Evolutionary conservation across 192 early-diverging fungal species (phyloP).

Genomic region (Backusella parvicylindrica): DNA sequence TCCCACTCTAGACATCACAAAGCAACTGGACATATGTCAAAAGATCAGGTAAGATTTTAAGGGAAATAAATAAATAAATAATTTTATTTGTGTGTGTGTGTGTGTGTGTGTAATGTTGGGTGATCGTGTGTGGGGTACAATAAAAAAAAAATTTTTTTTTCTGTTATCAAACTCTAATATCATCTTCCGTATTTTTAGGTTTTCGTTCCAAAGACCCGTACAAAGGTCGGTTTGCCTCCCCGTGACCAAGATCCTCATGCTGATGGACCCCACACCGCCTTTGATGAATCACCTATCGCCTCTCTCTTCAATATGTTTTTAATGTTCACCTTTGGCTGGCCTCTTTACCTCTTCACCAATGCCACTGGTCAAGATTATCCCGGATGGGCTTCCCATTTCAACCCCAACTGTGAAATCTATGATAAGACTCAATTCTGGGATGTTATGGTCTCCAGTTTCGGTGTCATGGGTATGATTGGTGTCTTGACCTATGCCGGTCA

Average conservation of each 20-base stretch:
- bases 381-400: constrained; percentile 80
- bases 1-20: constrained; percentile 94
- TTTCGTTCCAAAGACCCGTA: constrained; percentile 70
- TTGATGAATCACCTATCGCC: constrained; percentile 73
- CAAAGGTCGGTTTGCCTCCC: constrained; percentile 47
- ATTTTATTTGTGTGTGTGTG: neutral
- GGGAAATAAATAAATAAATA: neutral
- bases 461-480: constrained; percentile 54
- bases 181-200: constrained; percentile 40
- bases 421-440: constrained; percentile 64
- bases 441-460: constrained; percentile 71
- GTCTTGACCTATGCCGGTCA: constrained; percentile 47
- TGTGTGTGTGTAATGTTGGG: no score
- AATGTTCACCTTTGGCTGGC: constrained; percentile 86
- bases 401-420: constrained; percentile 78
- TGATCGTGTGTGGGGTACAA: neutral
- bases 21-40: constrained; percentile 80
- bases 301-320: constrained; percentile 58
- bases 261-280: constrained; percentile 38
- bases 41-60: constrained; percentile 65
- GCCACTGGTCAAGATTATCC: constrained; percentile 74
- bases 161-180: neutral
- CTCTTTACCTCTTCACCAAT: constrained; percentile 77
- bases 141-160: neutral
- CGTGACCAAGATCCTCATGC: constrained; percentile 30